These are phyloP conservation scores for Penicillium paneum DNA, from an alignment of 2,329 filamentous ascomycete genomes.

Conservation along the genomic window DNA sequence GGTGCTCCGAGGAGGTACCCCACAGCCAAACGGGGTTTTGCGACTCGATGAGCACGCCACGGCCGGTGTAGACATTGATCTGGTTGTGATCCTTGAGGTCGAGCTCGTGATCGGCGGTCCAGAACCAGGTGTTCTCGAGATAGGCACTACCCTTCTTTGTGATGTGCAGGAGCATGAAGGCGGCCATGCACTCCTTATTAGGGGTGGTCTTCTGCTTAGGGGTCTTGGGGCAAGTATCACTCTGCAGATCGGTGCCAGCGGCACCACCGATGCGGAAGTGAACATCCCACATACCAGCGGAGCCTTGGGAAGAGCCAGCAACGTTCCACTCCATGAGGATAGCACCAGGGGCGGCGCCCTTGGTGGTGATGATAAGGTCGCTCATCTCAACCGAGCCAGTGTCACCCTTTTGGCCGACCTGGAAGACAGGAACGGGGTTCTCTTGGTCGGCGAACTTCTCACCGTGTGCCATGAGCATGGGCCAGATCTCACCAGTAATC, in stretches of 20 bases:
- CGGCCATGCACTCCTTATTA: conserved; percentile 67
- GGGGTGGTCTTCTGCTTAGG: conserved; percentile 60
- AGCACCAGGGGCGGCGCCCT: conserved; percentile 78
- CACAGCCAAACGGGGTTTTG: conserved; percentile 79
- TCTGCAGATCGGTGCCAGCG: conserved; percentile 78
- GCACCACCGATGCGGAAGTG: conserved; percentile 90
- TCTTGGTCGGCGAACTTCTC: conserved; percentile 67
- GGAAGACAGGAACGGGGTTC: conserved; percentile 80
- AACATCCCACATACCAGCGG: conserved; percentile 87
- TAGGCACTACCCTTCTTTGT: conserved; percentile 63
- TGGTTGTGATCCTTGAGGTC: conserved; percentile 67
- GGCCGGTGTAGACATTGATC: conserved; percentile 78
- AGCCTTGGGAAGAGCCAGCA: conserved; percentile 59
- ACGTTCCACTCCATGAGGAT: conserved; percentile 93
- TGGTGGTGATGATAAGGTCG: conserved; percentile 80
- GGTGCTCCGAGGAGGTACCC: conserved; percentile 65
- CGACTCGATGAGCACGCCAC: conserved; percentile 77
- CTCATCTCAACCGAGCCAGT: conserved; percentile 79
- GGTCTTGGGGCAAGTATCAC: conserved; percentile 74
- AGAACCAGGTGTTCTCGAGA: conserved; percentile 86
- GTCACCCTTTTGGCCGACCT: conserved; percentile 75
- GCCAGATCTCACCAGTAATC: conserved; percentile 90
- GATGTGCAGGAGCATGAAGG: conserved; percentile 63
- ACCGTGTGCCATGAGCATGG: conserved; percentile 80
- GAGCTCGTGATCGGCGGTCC: conserved; percentile 87